Conservation (phyloP, 179 eudicot species). For the Actinidia chinensis region DNA sequence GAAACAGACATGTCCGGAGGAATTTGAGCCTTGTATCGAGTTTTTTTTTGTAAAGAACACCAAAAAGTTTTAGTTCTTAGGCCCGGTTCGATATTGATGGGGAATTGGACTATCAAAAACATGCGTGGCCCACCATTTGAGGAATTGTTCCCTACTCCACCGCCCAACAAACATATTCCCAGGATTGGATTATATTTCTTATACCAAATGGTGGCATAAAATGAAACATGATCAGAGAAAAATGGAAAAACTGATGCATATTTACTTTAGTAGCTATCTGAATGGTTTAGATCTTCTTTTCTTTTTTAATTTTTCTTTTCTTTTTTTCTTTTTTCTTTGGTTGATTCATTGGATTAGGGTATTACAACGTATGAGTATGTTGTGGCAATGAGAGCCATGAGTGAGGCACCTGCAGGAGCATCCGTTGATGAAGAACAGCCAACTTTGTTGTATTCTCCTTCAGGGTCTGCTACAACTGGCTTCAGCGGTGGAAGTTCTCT, state of each 20-base stretch:
- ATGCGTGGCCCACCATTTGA: no score
- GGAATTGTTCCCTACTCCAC: no score
- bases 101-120: no score
- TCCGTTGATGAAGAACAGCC: slow-evolving; percentile 66
- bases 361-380: slow-evolving; percentile 95
- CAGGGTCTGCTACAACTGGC: slow-evolving; percentile 92
- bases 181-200: neutral
- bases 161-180: no score
- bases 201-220: slow-evolving; percentile 6
- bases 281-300: neutral
- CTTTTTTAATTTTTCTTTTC: neutral
- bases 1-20: no score
- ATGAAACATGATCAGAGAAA: neutral
- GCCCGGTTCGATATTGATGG: no score
- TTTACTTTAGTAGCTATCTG: neutral
- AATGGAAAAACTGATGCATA: neutral
- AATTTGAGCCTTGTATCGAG: no score
- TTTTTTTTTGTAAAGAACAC: no score
- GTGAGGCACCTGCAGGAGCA: slow-evolving; percentile 75
- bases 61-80: no score
- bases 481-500: slow-evolving; percentile 95
- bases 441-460: slow-evolving; percentile 68
- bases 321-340: slow-evolving; percentile 7
- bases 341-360: slow-evolving; percentile 51
- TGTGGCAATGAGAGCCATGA: slow-evolving; percentile 95